Evolutionary conservation across 2,329 filamentous ascomycete genomes (phyloP).

Genomic region (Pyrenophora teres): DNA sequence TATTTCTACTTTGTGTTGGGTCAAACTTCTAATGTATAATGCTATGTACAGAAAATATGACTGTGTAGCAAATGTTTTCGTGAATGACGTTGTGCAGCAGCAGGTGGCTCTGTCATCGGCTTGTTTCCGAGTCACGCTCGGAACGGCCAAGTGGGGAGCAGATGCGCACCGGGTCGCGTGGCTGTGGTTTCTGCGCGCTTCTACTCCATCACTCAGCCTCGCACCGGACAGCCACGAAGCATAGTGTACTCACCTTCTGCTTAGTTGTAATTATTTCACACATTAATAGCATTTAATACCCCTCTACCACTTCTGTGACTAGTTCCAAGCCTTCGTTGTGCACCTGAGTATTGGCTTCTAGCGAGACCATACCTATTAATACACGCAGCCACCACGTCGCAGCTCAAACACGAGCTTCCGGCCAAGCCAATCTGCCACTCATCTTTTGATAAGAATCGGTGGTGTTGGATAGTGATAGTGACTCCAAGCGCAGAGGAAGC

Average conservation of each 20-base stretch:
- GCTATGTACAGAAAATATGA: too few species aligned
- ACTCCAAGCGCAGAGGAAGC: not conserved
- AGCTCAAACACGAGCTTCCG: slow-evolving; percentile 2
- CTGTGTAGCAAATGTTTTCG: too few species aligned
- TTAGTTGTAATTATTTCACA: slow-evolving; percentile 9
- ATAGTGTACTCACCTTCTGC: slow-evolving; percentile 14
- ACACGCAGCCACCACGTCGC: slow-evolving; percentile 17
- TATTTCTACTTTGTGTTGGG: too few species aligned
- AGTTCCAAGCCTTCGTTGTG: slow-evolving; percentile 15
- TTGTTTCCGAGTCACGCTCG: not conserved
- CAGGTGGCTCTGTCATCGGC: not conserved
- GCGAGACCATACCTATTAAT: slow-evolving; percentile 18
- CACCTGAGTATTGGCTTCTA: slow-evolving; percentile 10
- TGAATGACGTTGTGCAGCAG: not conserved
- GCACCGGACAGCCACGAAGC: slow-evolving; percentile 19
- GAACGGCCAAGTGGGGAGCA: slow-evolving; percentile 6
- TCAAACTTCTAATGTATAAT: too few species aligned
- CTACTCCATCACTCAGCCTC: slow-evolving; percentile 37
- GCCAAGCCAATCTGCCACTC: not conserved
- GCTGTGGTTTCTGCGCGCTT: slow-evolving; percentile 19
- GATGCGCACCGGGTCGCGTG: slow-evolving; percentile 14
- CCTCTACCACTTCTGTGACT: slow-evolving; percentile 10
- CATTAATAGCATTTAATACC: slow-evolving; percentile 6
- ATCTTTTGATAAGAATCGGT: too few species aligned
- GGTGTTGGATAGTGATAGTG: not conserved